Evolutionary conservation across 495 filamentous ascomycete species (phyloP), one percentile per base, ranked within the genome.

Genomic region (Talaromyces proteolyticus): DNA sequence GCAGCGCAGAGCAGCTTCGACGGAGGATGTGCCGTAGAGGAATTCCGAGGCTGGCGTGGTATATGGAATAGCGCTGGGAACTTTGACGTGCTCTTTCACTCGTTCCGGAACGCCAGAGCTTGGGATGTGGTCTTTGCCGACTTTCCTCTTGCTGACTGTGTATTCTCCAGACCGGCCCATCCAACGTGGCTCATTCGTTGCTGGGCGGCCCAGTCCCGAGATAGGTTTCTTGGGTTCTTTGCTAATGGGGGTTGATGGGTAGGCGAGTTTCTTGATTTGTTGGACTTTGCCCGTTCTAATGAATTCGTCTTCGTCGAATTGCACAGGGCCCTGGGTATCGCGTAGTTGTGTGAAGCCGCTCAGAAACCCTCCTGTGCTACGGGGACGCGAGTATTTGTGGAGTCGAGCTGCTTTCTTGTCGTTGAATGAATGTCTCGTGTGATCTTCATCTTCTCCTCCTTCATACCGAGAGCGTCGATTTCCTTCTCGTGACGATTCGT

Each of bases 21-120:
- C 87, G 2, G 85, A 79, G 6, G 84, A 84, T 14, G 77, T 79
- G 12, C 93, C 93, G 60, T 95, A 97, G 6, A 98, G 77, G 63
- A 95, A 97, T 52, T 94, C 85, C 1, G 91, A 93, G 34, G 91
- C 87, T 0, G 91, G 84, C 3, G 87, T 91, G 2, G 87, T 89
- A 59, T 89, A 90, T 3, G 85, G 85, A 39, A 95, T 78, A 11
- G 80, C 76, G 18, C 83, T 34, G 0, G 83, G 82, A 0, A 68
- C 60, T 40, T 50, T 54, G 10, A 73, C 70, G 41, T 71, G 56
- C 7, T 60, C 52, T 41, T 69, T 73, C 7, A 72, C 61, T 29
- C 67, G 62, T 52, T 73, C 68, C 37, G 71, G 69, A 20, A 53
- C 50, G 26, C 44, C 52, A 14, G 65, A 58, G 18, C 68, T 64